Evolutionary conservation across 2,329 filamentous ascomycete species (phyloP), one percentile per base, ranked within the genome.

Genomic region (Monilinia fructicola): DNA sequence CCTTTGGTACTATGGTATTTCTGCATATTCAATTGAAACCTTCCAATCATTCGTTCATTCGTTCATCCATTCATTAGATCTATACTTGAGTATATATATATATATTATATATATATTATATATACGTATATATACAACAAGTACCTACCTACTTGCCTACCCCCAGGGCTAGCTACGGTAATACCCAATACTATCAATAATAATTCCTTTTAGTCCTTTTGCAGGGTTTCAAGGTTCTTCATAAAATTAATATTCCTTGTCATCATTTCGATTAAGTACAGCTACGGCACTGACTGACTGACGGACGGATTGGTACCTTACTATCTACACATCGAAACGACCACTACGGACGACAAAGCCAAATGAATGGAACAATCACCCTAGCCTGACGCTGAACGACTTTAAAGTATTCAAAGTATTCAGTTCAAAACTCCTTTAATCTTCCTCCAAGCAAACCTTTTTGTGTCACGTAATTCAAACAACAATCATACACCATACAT

Each of bases 251-350:
- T 28, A 35, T 50, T 48, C 56, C 56, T 59, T 46, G 62, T 46
- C 62, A 55, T 64, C 62, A 55, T 64, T 64, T 59, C 55, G 40
- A 58, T 58, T 58, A n/a, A 46, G 55, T 23, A 31, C 40, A 31
- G 14, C 42, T 31, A 46, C 40, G 23, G 23, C 38, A 44, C 54
- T 38, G 54, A 40, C 9, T 40, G 38, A 42, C 54, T n/a, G 31
- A 58, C 23, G 23, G 31, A 58, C 23, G 23, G 28, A 31, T 58
- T 26, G 44, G 26, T 46, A 59, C 40, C 26, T 58, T 26, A 44
- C 18, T 46, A 59, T 26, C 26, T 58, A 44, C 55, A 44, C 16
- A 42, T 42, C 16, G 4, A 59, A 40, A 40, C 31, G 6, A 35
- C 31, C 31, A 35, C 31, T 35, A 35, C 31, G 31, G 31, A 35